Base-by-base conservation (phyloP, 352 stramenopile species). In the Phytopythium ostracodes region DNA sequence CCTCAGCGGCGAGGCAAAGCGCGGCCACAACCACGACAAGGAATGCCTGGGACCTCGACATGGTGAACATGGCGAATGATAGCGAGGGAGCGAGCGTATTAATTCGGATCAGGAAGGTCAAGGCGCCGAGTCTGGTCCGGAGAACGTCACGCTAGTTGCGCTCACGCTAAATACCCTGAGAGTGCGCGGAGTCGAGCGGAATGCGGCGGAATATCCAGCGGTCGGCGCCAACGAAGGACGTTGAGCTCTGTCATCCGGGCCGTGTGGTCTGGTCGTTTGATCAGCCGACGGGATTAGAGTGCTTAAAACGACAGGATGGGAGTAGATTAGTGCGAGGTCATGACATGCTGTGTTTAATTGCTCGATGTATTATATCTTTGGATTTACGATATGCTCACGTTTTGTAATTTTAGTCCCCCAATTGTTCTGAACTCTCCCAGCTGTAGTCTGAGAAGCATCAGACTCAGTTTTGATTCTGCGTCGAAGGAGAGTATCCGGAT, bases 221-320 rank as follows among this genome's bases (percentile, higher is more conserved):
- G 24, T 12, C 3, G 40, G 40, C 40, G 40, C 18, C 40, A 47
- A 18, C 40, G 40, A 22, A 12, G 15, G 40, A 22, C 17, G 40
- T 6, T 4, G 18, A 47, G 40, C 40, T 47, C 40, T 47, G 40
- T 24, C 40, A 47, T 24, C 20, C 40, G 40, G 7, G 29, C 29
- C 29, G 29, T 33, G 29, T 50, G 43, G 43, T 50, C 43, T 50
- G 20, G 43, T 50, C 10, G 43, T 50, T 50, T 50, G 43, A 50
- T n/a, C n/a, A 50, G 43, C 40, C 18, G 40, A 22, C 31, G 31
- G 31, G 33, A 38, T 38, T 38, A 38, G 33, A 38, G 15, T 11
- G 17, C 1, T 12, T n/a, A 24, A n/a, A 47, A 24, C n/a, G n/a
- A n/a, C n/a, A n/a, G n/a, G n/a, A n/a, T n/a, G n/a, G n/a, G n/a